These are phyloP conservation scores for Tephrocybe sp. DNA, from an alignment of 768 basidiomycete genomes.

Conservation along the genomic window DNA sequence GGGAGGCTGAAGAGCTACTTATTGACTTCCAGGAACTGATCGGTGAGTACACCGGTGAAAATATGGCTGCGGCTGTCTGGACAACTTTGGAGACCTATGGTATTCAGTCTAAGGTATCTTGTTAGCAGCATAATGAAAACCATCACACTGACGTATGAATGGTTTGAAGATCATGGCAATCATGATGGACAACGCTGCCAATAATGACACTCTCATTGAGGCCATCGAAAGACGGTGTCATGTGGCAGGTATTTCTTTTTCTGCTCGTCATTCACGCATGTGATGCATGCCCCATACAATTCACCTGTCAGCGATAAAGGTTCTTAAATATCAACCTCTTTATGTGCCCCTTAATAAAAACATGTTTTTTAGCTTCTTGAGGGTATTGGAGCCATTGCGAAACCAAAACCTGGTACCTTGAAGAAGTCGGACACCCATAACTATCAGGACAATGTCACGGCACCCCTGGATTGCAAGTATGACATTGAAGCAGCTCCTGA, in stretches of 20 bases:
- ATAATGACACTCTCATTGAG: constrained; percentile 32
- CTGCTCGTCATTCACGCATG: constrained; percentile 20
- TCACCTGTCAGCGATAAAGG: constrained; percentile 33
- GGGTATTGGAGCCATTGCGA: background rate
- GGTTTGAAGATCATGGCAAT: constrained; percentile 31
- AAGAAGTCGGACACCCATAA: background rate
- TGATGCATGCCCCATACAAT: constrained; percentile 39
- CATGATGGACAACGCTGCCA: constrained; percentile 34
- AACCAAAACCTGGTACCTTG: background rate
- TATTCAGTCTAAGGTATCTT: constrained; percentile 18
- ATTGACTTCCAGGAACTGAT: constrained; percentile 35
- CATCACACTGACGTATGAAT: too few species aligned
- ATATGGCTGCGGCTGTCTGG: constrained; percentile 34
- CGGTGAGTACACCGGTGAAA: constrained; percentile 32
- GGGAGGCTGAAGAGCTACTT: constrained; percentile 29
- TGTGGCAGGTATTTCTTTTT: constrained; percentile 21
- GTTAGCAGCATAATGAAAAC: too few species aligned
- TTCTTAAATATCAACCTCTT: too few species aligned
- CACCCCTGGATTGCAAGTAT: background rate
- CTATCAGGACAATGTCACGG: background rate
- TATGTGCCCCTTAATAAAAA: too few species aligned
- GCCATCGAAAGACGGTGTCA: constrained; percentile 17
- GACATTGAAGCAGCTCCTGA: background rate
- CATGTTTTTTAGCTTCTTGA: too few species aligned
- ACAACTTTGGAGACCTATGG: constrained; percentile 25